Evolutionary conservation across 78 protist species (phyloP).

Genomic region (Dictyostelium intermedium): DNA sequence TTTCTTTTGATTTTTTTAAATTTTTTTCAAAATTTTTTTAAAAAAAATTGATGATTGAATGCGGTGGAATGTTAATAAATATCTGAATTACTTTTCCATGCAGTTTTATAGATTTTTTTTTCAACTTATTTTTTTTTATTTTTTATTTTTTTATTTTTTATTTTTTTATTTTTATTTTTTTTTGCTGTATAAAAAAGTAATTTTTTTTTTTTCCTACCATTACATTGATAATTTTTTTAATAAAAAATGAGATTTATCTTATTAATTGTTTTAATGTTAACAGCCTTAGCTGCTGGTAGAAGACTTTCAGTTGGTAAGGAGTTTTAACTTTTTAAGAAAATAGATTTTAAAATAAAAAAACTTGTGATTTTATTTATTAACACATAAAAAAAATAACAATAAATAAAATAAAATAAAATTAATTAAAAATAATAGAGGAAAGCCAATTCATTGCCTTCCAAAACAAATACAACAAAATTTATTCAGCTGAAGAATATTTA

Average conservation of each 20-base stretch:
- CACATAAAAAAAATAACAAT: background rate
- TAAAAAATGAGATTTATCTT: conserved; percentile 9
- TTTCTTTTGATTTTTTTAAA: no score
- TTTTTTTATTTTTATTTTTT: background rate
- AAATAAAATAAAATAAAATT: background rate
- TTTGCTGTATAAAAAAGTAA: background rate
- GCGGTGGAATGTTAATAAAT: background rate
- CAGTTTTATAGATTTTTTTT: background rate
- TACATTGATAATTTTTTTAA: background rate
- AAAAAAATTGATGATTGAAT: no score
- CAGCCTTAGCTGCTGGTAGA: conserved; percentile 54
- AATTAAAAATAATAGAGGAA: conserved; percentile 1
- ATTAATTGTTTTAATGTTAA: conserved; percentile 9
- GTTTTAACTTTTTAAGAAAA: background rate
- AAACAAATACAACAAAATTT: conserved; percentile 43
- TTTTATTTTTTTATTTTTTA: background rate
- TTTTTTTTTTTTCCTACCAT: background rate
- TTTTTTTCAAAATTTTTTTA: no score
- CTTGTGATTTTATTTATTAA: background rate
- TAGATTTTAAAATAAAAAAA: background rate
- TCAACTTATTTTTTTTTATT: no score
- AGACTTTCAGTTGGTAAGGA: conserved; percentile 28
- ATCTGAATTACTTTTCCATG: background rate
- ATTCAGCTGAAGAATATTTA: conserved; percentile 29
- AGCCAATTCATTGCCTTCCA: conserved; percentile 31